A percentile compares a stretch with the other conserved stretches of the same genome.
Evolutionary conservation across 1,284 basidiomycete genomes (phyloP).

Genomic region (Tilletiopsis washingtonensis): DNA sequence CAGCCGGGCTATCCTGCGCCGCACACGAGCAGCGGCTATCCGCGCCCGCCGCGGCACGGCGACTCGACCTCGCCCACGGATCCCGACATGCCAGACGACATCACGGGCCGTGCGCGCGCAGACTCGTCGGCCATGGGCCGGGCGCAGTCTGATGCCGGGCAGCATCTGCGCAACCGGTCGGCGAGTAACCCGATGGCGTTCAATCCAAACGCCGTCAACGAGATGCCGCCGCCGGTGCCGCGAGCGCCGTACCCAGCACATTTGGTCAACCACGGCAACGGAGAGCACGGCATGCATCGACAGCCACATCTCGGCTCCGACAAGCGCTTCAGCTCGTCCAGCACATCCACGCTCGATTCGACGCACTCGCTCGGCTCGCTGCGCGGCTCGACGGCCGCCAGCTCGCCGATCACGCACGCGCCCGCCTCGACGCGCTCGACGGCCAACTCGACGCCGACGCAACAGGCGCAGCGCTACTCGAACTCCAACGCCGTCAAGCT

Average conservation of each 20-base stretch:
- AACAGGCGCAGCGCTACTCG: neutral
- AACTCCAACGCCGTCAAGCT: slow-evolving; percentile 37
- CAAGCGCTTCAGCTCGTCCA: slow-evolving; percentile 27
- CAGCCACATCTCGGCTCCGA: slow-evolving; percentile 2
- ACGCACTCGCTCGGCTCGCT: slow-evolving; percentile 18
- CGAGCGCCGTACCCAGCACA: slow-evolving; percentile 4
- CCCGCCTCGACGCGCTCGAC: neutral
- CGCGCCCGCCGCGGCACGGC: no score
- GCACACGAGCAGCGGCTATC: no score
- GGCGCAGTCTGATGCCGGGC: no score
- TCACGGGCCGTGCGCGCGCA: no score
- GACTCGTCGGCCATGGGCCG: no score
- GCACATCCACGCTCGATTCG: slow-evolving; percentile 28
- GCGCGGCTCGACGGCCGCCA: slow-evolving; percentile 30
- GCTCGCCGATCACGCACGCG: slow-evolving; percentile 22
- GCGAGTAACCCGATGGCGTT: slow-evolving; percentile 28
- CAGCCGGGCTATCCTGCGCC: slow-evolving; percentile 7
- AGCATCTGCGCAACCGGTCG: slow-evolving; percentile 20
- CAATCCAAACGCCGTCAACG: slow-evolving; percentile 10
- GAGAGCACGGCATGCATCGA: neutral
- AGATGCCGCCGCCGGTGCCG: slow-evolving; percentile 24
- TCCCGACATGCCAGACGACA: no score
- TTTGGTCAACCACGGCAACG: slow-evolving; percentile 4
- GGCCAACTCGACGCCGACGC: neutral
- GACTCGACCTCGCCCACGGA: no score